A percentile compares a stretch with the other conserved stretches of the same genome.
Evolutionary conservation across 169 alveolate species (phyloP).

Genomic region (Condylostoma magnum): DNA sequence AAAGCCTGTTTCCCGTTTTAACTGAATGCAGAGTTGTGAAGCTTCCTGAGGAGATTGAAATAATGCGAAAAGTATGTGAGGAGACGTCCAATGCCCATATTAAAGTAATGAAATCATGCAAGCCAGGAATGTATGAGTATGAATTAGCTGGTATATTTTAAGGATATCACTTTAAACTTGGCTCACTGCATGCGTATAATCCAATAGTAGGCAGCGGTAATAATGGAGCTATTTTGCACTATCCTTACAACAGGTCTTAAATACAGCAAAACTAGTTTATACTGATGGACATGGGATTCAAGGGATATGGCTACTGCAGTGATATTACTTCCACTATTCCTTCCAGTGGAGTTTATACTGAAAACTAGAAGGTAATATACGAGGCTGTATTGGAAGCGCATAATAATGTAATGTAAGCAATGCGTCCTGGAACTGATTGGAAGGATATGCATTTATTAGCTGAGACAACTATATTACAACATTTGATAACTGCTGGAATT

Average conservation of each 20-base stretch:
- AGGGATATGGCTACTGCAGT: slow-evolving; percentile 78
- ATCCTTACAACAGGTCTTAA: slow-evolving; percentile 54
- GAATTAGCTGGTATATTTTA: slow-evolving; percentile 57
- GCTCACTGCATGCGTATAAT: slow-evolving; percentile 9
- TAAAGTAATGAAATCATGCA: slow-evolving; percentile 52
- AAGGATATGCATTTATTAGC: slow-evolving; percentile 84
- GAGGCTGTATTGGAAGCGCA: slow-evolving; percentile 79
- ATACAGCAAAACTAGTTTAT: slow-evolving; percentile 57
- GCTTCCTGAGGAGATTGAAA: slow-evolving; percentile 65
- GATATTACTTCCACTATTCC: slow-evolving; percentile 89
- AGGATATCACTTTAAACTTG: not conserved
- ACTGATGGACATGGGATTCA: slow-evolving; percentile 78
- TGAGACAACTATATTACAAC: slow-evolving; percentile 66
- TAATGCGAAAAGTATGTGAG: slow-evolving; percentile 52
- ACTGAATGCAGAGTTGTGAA: slow-evolving; percentile 68
- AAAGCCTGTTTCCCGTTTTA: slow-evolving; percentile 46
- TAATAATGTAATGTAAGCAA: slow-evolving; percentile 49
- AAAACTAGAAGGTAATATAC: slow-evolving; percentile 73
- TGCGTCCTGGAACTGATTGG: slow-evolving; percentile 87
- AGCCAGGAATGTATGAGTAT: slow-evolving; percentile 63
- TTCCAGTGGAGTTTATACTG: slow-evolving; percentile 76
- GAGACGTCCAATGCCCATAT: slow-evolving; percentile 71
- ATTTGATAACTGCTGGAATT: slow-evolving; percentile 69
- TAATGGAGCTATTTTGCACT: slow-evolving; percentile 74
- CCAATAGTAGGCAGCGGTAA: slow-evolving; percentile 63